phyloP scores from a whole-genome alignment of 768 basidiomycete species.

The Amanita jacksonii region DNA sequence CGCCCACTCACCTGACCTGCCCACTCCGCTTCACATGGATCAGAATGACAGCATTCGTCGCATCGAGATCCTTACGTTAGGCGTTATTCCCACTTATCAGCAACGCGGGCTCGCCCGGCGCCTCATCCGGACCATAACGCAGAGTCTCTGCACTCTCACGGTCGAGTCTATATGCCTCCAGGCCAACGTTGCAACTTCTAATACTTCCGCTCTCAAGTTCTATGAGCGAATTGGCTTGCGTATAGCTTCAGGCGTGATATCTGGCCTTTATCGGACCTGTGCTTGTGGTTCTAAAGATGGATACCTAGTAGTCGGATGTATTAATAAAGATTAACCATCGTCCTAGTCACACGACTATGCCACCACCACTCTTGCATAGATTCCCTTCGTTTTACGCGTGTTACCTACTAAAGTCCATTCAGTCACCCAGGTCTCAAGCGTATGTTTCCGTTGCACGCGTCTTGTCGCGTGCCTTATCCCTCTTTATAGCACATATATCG shows the following conservation, averaged over 20 bases:
- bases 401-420: slow-evolving; percentile 66
- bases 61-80: slow-evolving; percentile 43
- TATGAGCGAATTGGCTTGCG: slow-evolving; percentile 35
- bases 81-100: slow-evolving; percentile 37
- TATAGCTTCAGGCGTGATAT: slow-evolving; percentile 23
- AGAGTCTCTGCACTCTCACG: slow-evolving; percentile 19
- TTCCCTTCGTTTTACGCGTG: slow-evolving; percentile 74
- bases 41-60: slow-evolving; percentile 4
- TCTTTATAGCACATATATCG: slow-evolving; percentile 57
- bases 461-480: slow-evolving; percentile 2
- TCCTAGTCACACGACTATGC: slow-evolving; percentile 5
- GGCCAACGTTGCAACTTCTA: slow-evolving; percentile 37
- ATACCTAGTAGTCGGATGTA: slow-evolving; percentile 31
- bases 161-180: slow-evolving; percentile 24
- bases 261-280: slow-evolving; percentile 28
- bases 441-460: slow-evolving; percentile 16
- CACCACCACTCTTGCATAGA: slow-evolving; percentile 21
- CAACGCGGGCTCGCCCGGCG: slow-evolving; percentile 33
- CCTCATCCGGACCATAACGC: slow-evolving; percentile 26
- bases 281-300: slow-evolving; percentile 31
- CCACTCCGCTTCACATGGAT: no score
- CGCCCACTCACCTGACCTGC: slow-evolving; percentile 15
- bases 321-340: slow-evolving; percentile 9
- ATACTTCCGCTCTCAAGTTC: slow-evolving; percentile 30
- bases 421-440: slow-evolving; percentile 39